Evolutionary conservation across 805 yeast species (phyloP), one percentile per base, ranked within the genome.

Genomic region (Torulaspora maleeae): DNA sequence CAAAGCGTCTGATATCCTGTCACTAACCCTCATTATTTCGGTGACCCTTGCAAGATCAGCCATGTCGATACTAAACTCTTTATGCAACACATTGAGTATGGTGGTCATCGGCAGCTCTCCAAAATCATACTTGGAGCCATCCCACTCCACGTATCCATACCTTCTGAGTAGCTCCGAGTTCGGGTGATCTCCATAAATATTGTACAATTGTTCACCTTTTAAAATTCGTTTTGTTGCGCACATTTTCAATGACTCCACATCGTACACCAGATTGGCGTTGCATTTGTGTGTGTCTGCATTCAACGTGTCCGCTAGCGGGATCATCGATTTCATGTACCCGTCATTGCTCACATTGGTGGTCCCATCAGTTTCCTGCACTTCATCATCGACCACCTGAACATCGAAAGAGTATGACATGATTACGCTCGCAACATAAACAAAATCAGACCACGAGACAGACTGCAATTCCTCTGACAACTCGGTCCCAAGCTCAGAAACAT

Each of bases 321-420:
- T 88, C 95, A 93, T 83, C 0, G 95, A 83, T 61, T 90, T 90
- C 52, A 75, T 68, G 48, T 71, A 77, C 3, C 72, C 66, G 45
- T 64, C 69, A n/a, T 41, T 48, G 13, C 60, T 60, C 4, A 68
- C 69, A 22, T 71, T 77, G 12, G 64, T 68, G 10, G 64, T 58
- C 2, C 61, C 70, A 3, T 60, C 65, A 7, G 54, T 62, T 16
- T 64, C 63, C 2, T 63, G 66, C 11, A 64, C 68, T 11, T 63
- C 60, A 15, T 57, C 51, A 28, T 60, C 63, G 15, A 65, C 56
- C 45, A 63, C 56, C 50, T 78, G 84, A 11, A 87, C 85, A 61
- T 93, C 99, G 66, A 93, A 91, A 0, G 95, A 86, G 58, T 91
- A 91, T 0, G 96, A 77, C 87, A 89, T 79, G 38, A 93, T 86